Base-by-base conservation (phyloP, 2,329 filamentous ascomycete genomes). In the Penicillium occitanis region DNA sequence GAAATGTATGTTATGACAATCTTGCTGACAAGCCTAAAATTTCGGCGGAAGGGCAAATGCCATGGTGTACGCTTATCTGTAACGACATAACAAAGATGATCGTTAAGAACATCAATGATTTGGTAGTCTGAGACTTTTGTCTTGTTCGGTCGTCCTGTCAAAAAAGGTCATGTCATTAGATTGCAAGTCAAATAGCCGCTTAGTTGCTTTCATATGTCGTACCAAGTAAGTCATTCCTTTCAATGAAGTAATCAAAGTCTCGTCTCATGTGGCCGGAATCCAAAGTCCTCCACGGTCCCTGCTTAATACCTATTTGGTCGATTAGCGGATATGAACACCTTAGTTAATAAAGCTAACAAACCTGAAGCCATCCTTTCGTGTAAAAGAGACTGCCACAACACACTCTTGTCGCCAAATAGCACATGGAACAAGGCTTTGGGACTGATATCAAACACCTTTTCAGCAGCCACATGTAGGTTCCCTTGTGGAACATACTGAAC, bases 361-460 rank as follows among this genome's bases (percentile, higher is more conserved):
- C 81, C 79, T 76, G 89, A 87, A 14, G 91, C 92, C 72, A 89
- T 86, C 61, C 91, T 86, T 75, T 96, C 92, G 75, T 92, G 90
- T 75, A 97, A 94, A 35, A 98, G 83, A 73, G 94, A 88, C 72
- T 95, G 92, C 79, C 97, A 99, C 46, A 98, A 89, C 40, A 93
- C 92, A 75, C 92, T 96, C 80, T 94, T 96, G 78, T 99, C 95
- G 44, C 95, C 95, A 77, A 98, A 99, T 61, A 99, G 85, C 17
- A 98, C 91, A 74, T 98, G 94, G 77, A 98, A 99, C 66, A 97
- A 88, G 0, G 92, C 92, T 77, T 99, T 98, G 57, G 95, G 90
- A 69, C 92, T 96, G 68, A 98, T 89, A 70, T 96, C 91, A 76
- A 96, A 97, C 70, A 92, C 86, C 68, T 91, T 88, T 76, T 96